Base-by-base conservation (phyloP, 495 filamentous ascomycete species). In the Aspergillus heteromorphus region DNA sequence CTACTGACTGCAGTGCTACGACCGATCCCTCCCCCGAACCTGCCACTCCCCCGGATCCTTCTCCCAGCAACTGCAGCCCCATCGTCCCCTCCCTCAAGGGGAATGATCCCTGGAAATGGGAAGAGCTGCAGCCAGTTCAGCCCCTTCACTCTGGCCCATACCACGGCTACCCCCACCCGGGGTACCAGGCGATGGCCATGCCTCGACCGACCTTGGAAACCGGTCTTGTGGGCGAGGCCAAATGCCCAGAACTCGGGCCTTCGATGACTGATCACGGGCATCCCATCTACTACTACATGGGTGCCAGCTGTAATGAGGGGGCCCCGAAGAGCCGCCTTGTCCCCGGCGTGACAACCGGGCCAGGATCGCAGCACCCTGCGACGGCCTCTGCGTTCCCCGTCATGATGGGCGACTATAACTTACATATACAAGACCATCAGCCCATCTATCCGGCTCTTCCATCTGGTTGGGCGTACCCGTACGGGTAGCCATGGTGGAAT, bases 11-110 rank as follows among this genome's bases (percentile, higher is more conserved):
- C 54, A 73, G 70, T 43, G 67, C 67, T 25, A 73, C 70, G 25
- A 62, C 71, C 9, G 73, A 76, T 20, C 66, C 73, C 29, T 76
- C 73, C 0, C 71, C 73, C 10, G 73, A 76, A 47, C 73, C 73
- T 13, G 42, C 57, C 1, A 73, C 71, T 13, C 73, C 73, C 8
- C 63, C 71, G 7, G 70, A 74, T 10, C 70, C 69, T 23, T 69
- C 65, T 0, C 61, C 65, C 13, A 69, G 55, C 49, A 60, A 51
- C 25, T 56, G 58, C 47, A 58, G 64, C 16, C 60, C 67, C 6
- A 51, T 62, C 0, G 59, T 60, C 13, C 25, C 60, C 23, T 68
- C 64, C 5, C 53, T 49, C 8, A 60, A 61, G 18, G 59, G 23
- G n/a, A 45, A 30, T 21, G 54, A 56, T 2, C 54, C 48, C 29